These are phyloP conservation scores for Eremothecium gossypii DNA, from an alignment of 1,139 yeast species.

Conservation along the genomic window DNA sequence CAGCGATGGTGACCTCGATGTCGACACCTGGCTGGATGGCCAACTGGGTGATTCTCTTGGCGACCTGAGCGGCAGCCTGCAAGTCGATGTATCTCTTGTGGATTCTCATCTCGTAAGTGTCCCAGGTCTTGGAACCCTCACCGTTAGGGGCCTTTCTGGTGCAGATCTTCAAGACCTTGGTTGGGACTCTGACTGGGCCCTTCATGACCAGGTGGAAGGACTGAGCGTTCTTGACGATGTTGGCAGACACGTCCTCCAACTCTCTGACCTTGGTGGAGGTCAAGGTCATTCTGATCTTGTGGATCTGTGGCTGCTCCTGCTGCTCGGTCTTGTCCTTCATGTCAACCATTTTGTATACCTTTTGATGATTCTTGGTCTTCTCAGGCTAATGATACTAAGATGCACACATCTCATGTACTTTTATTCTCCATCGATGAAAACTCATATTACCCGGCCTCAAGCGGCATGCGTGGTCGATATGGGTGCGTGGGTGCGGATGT, in stretches of 20 bases:
- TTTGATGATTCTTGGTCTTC: constrained; percentile 20
- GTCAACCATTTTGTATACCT: constrained; percentile 60
- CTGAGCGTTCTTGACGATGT: constrained; percentile 84
- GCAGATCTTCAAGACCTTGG: constrained; percentile 95
- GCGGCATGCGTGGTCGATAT: too few species aligned
- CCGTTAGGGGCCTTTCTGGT: constrained; percentile 99
- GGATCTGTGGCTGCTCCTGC: constrained; percentile 76
- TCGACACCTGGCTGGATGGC: constrained; percentile 78
- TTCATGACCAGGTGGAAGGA: constrained; percentile 75
- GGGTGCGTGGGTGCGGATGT: not conserved
- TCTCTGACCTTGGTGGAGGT: constrained; percentile 98
- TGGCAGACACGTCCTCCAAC: constrained; percentile 86
- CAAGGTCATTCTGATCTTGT: constrained; percentile 98
- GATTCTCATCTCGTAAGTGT: constrained; percentile 98
- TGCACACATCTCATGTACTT: not conserved
- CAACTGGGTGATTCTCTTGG: constrained; percentile 91
- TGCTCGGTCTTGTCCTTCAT: constrained; percentile 77
- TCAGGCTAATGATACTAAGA: not conserved
- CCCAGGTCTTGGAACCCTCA: constrained; percentile 99
- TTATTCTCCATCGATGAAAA: too few species aligned
- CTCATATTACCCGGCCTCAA: not conserved
- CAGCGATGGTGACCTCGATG: constrained; percentile 44
- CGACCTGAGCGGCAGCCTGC: constrained; percentile 91
- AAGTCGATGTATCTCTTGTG: constrained; percentile 99
- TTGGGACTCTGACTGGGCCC: constrained; percentile 99